Evolutionary conservation across 169 alveolate species (phyloP).

Genomic region (Cryptosporidium ubiquitum): DNA sequence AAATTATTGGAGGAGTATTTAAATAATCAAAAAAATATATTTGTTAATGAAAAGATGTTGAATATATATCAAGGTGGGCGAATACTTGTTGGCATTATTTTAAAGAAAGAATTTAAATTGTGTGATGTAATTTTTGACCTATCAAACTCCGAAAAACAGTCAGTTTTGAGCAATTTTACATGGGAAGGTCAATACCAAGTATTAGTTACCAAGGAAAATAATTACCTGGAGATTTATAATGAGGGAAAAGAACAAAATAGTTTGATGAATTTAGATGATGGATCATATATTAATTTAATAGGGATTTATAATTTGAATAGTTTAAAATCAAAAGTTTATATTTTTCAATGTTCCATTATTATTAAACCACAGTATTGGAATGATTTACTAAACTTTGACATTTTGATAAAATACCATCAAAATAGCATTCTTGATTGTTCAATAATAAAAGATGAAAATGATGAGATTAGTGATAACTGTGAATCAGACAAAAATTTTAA

Average conservation of each 20-base stretch:
- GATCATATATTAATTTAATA: conserved; percentile 34
- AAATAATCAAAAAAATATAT: neutral
- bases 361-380: conserved; percentile 74
- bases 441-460: neutral
- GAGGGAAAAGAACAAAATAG: conserved; percentile 6
- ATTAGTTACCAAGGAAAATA: conserved; percentile 14
- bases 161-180: conserved; percentile 61
- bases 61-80: conserved; percentile 44
- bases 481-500: neutral
- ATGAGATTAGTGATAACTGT: neutral
- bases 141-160: conserved; percentile 60
- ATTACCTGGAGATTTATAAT: neutral
- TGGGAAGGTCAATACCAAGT: conserved; percentile 73
- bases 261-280: conserved; percentile 49
- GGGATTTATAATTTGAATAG: neutral
- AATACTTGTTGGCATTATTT: conserved; percentile 20
- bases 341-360: conserved; percentile 53
- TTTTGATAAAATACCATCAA: conserved; percentile 15
- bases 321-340: conserved; percentile 1
- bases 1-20: neutral
- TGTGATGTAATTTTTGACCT: conserved; percentile 60
- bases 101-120: conserved; percentile 28
- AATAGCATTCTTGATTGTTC: neutral
- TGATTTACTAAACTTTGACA: conserved; percentile 28
- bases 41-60: conserved; percentile 22